These are phyloP conservation scores for Clarireedia paspali DNA, from an alignment of 2,329 filamentous ascomycete genomes.

Conservation along the genomic window DNA sequence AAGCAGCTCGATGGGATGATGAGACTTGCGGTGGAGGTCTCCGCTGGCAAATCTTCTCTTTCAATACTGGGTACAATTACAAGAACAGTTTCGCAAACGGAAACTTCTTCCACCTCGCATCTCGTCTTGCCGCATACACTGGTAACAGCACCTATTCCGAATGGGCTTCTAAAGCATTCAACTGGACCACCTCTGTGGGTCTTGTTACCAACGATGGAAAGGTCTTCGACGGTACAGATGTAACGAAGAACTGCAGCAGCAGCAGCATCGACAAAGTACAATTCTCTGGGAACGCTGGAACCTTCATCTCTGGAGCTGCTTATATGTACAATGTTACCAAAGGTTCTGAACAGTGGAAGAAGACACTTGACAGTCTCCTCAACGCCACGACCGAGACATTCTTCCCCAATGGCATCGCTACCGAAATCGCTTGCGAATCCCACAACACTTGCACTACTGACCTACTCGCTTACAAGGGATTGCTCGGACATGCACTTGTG, in stretches of 20 bases:
- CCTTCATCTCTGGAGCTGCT: constrained; percentile 54
- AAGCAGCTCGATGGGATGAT: constrained; percentile 59
- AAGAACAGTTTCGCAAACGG: constrained; percentile 58
- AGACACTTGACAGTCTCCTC: constrained; percentile 47
- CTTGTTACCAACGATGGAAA: constrained; percentile 54
- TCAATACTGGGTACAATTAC: constrained; percentile 70
- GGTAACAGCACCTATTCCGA: constrained; percentile 56
- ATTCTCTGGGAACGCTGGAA: constrained; percentile 60
- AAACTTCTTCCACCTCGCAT: constrained; percentile 56
- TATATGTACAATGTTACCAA: constrained; percentile 54
- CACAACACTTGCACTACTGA: constrained; percentile 57
- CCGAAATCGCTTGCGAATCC: constrained; percentile 60
- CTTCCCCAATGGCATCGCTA: constrained; percentile 52
- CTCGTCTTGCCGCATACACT: constrained; percentile 66
- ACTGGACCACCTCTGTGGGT: constrained; percentile 48
- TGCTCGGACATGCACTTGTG: constrained; percentile 58
- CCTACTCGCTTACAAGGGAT: constrained; percentile 66
- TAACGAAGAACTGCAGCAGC: constrained; percentile 49
- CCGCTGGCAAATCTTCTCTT: constrained; percentile 69
- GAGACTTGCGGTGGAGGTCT: constrained; percentile 60
- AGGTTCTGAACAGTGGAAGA: constrained; percentile 40
- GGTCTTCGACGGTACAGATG: constrained; percentile 57
- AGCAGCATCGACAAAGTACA: constrained; percentile 52
- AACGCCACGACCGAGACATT: constrained; percentile 41
- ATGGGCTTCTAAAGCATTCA: constrained; percentile 53